Conservation (phyloP, 106 monocot genomes). For the Dactylorhiza incarnata region DNA sequence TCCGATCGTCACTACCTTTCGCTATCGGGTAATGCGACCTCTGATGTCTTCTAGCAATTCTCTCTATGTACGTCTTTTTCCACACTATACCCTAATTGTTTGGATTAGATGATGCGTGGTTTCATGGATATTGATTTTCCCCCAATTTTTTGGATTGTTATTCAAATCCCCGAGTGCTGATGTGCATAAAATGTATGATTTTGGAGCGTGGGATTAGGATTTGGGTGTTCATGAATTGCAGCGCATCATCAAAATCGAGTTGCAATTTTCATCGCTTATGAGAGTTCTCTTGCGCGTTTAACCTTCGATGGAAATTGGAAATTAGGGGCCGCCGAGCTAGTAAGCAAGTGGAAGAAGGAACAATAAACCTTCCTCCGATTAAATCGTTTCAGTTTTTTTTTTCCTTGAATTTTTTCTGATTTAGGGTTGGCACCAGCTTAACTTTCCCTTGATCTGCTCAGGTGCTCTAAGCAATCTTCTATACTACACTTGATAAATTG, state of each 20-base stretch:
- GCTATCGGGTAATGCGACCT: background rate
- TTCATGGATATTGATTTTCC: background rate
- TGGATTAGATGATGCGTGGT: background rate
- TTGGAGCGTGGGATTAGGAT: background rate
- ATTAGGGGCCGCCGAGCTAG: background rate
- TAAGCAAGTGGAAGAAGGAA: background rate
- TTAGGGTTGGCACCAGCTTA: background rate
- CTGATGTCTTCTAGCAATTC: background rate
- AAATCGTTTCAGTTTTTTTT: background rate
- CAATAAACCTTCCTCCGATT: background rate
- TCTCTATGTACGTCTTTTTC: background rate
- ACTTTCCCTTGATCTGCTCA: background rate
- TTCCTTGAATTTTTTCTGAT: background rate
- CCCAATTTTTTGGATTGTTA: background rate
- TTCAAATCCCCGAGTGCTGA: background rate
- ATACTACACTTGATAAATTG: background rate
- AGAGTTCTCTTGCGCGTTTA: background rate
- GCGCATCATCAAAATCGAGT: background rate
- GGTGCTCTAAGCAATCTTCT: background rate
- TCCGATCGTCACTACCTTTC: background rate
- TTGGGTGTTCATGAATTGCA: background rate
- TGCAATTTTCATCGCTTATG: background rate
- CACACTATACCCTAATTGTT: background rate
- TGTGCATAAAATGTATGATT: background rate
- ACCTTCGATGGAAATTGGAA: background rate